Percentiles rank a stretch among this genome's conserved stretches.
Evolutionary conservation across 176 grass and related monocot species (phyloP).

Genomic region (Oryza glumipatula): DNA sequence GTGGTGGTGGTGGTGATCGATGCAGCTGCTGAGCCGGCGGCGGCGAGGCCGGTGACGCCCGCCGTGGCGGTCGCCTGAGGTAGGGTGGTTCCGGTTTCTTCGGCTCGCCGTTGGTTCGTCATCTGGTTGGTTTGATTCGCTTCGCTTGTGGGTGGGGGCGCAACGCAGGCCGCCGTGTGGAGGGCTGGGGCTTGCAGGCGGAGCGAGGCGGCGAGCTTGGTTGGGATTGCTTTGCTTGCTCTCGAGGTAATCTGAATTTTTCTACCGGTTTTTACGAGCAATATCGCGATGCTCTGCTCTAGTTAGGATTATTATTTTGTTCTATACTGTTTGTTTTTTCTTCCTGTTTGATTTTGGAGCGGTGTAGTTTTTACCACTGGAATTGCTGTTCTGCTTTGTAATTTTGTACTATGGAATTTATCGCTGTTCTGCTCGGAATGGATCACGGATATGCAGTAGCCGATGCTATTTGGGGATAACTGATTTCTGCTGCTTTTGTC

Average conservation of each 20-base stretch:
- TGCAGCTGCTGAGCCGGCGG: constrained; percentile 20
- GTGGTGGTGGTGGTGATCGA: constrained; percentile 15
- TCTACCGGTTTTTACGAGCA: neutral
- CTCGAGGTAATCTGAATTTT: constrained; percentile 32
- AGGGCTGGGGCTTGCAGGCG: neutral
- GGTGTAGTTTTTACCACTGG: neutral
- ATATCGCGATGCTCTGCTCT: neutral
- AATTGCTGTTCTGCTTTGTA: neutral
- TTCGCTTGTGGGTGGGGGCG: neutral
- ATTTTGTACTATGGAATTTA: constrained; percentile 15
- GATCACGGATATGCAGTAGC: neutral
- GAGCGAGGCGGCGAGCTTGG: constrained; percentile 24
- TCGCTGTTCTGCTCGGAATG: neutral
- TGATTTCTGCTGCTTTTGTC: constrained; percentile 6
- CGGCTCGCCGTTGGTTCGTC: neutral
- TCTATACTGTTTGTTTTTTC: neutral
- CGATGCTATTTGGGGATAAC: neutral
- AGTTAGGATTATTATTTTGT: neutral
- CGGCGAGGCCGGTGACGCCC: constrained; percentile 41
- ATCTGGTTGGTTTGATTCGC: constrained; percentile 17
- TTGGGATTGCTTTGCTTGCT: neutral
- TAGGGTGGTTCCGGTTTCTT: constrained; percentile 16
- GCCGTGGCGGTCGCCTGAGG: constrained; percentile 59
- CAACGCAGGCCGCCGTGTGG: constrained; percentile 40
- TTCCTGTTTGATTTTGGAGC: neutral